Base-by-base conservation (phyloP, 2,329 filamentous ascomycete genomes). In the Uncinocarpus reesii region DNA sequence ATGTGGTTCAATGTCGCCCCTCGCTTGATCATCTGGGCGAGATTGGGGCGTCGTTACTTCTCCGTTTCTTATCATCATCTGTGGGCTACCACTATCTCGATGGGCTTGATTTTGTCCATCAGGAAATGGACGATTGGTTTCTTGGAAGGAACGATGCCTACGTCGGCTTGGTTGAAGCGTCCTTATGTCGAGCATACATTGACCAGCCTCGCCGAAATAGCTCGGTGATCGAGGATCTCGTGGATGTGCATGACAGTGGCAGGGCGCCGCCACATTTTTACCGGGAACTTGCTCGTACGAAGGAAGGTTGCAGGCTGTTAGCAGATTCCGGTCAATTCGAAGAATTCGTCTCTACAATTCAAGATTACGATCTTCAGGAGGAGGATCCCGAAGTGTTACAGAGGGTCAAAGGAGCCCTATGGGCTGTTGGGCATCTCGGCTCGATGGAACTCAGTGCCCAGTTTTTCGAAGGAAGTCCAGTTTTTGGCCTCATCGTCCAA, bases 111-210 rank as follows among this genome's bases (percentile, higher is more conserved):
- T 98, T 98, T 63, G 98, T 98, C 65, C 95, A 89, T 53, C 92
- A 94, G 62, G 93, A 98, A 65, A 98, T 98, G 92, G 92, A 98
- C 57, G 93, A 98, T 67, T 98, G 92, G 92, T 98, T 96, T 62
- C 74, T 98, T 15, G 92, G 92, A 11, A 81, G 92, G 37, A 98
- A 98, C 61, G 90, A 98, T 63, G 83, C 81, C n/a, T 98, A 98
- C 57, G 92, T 98, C 43, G 78, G 81, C 31, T 78, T 96, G 34
- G 90, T 98, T 34, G 92, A 98, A 65, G 92, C 93, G n/a, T 94
- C 89, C 47, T 75, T 98, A 44, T 87, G 89, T 26, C 82, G 87
- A 52, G 84, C 89, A 0, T 89, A 95, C 56, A 74, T 60, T 66
- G 77, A 74, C 47, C 65, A 70, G 35, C 69, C 71, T 51, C 71